Percentiles rank a stretch among this genome's conserved stretches.
Evolutionary conservation across 1,139 yeast genomes (phyloP).

Genomic region (Hansenula sp.): DNA sequence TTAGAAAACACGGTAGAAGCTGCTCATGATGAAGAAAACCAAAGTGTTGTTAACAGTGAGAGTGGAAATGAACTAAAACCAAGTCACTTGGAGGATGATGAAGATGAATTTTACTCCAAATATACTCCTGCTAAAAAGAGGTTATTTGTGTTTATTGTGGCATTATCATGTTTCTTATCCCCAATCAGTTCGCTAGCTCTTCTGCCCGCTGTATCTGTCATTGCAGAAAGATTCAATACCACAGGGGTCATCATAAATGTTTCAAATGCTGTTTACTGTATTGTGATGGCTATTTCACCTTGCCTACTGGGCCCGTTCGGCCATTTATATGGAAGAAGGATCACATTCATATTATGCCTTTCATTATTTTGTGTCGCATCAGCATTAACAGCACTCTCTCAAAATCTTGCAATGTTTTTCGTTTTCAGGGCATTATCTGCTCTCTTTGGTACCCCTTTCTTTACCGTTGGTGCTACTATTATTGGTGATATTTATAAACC

Average conservation of each 20-base stretch:
- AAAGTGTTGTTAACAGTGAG: no score
- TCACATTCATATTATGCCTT: conserved; percentile 36
- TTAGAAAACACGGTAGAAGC: not conserved
- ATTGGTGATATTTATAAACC: conserved; percentile 46
- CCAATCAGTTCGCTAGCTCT: conserved; percentile 42
- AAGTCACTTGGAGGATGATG: not conserved
- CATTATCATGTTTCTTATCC: conserved; percentile 34
- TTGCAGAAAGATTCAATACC: conserved; percentile 40
- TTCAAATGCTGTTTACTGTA: conserved; percentile 45
- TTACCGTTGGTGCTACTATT: conserved; percentile 42
- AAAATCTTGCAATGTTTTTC: conserved; percentile 44
- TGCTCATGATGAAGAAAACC: not conserved
- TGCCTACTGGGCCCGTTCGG: conserved; percentile 44
- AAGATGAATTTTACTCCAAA: conserved; percentile 9
- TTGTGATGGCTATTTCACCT: conserved; percentile 49
- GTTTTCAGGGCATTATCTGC: conserved; percentile 44
- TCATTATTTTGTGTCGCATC: conserved; percentile 32
- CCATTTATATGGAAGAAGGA: conserved; percentile 46
- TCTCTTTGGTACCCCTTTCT: conserved; percentile 50
- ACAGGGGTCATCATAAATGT: conserved; percentile 42
- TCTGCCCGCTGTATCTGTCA: conserved; percentile 47
- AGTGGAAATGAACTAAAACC: not conserved
- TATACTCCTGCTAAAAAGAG: conserved; percentile 15
- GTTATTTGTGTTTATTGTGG: conserved; percentile 21
- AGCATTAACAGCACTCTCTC: conserved; percentile 40